Evolutionary conservation across 768 basidiomycete species (phyloP), one percentile per base, ranked within the genome.

Genomic region (Polyporus arcularius): DNA sequence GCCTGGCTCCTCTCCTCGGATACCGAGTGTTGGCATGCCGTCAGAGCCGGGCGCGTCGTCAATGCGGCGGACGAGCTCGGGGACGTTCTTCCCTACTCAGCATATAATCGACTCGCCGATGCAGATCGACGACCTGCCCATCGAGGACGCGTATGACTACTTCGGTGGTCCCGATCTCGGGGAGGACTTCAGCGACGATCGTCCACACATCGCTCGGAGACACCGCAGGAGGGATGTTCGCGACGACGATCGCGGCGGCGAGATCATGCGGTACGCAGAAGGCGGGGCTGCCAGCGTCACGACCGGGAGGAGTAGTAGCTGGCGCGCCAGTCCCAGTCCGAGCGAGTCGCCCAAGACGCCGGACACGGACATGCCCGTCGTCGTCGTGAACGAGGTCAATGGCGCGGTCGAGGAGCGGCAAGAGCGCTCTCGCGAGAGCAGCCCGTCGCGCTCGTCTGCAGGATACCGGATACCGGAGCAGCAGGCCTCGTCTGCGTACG

Each of bases 91-190:
- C 48, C 49, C 58, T 40, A 4, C 62, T 31, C 47, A 65, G 39
- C 31, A 45, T 31, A 30, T 51, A 21, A 50, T 57, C 52, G 64
- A 63, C 31, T 69, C 68, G 35, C 70, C 70, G 0, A 59, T 62
- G 60, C 63, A 56, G 26, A 62, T 65, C 50, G 67, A 63, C 57
- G 74, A 73, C 62, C 73, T 73, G 14, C 75, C 77, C 53, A 71
- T 77, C 39, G 77, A 73, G 32, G 78, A 76, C 62, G 82, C 82
- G 15, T 83, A 82, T 64, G 85, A 87, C 66, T 84, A 85, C 71
- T 86, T 87, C 65, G 81, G 74, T 10, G 85, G 82, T 2, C 80
- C 85, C 2, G 83, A 85, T 68, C 74, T 85, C 14, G 82, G 82
- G 3, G 82, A 81, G 54, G 83, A 82, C 61, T 82, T 76, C 58